phyloP scores from a whole-genome alignment of 164 flowering plant genomes.

The Pachysandra terminalis region DNA sequence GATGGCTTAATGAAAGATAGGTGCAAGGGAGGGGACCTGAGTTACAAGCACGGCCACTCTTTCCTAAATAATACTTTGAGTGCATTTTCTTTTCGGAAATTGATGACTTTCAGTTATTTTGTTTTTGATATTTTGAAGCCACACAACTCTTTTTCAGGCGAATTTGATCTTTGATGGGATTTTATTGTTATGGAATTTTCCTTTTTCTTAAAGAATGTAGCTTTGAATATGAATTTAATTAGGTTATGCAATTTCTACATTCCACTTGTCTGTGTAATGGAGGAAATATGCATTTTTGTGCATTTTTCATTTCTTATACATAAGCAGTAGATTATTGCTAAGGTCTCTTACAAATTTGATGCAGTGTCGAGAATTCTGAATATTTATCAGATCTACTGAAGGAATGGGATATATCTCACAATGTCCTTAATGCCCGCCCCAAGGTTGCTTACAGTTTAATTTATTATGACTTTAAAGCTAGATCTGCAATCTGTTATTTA shows the following conservation, averaged over 20 bases:
- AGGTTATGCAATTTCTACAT: not conserved
- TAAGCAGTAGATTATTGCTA: not conserved
- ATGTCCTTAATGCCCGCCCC: constrained; percentile 97
- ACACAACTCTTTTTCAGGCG: not conserved
- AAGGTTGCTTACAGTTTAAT: constrained; percentile 45
- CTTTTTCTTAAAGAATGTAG: too few relatives aligned
- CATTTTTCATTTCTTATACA: not conserved
- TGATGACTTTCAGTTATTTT: not conserved
- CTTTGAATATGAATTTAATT: not conserved
- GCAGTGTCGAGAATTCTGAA: constrained; percentile 97
- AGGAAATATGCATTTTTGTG: not conserved
- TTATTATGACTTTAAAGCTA: not conserved
- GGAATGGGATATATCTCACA: constrained; percentile 72
- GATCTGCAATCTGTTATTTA: constrained; percentile 1
- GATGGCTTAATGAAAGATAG: too few relatives aligned
- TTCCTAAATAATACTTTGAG: too few relatives aligned
- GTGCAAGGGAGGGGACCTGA: too few relatives aligned
- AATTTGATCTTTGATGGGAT: too few relatives aligned
- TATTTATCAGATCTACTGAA: constrained; percentile 67
- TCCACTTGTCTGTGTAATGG: not conserved
- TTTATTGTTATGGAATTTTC: too few relatives aligned
- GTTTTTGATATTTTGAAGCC: too few relatives aligned
- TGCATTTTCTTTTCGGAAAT: not conserved
- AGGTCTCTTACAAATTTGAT: constrained; percentile 8
- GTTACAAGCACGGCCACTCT: too few relatives aligned